Conservation (phyloP, 2,329 filamentous ascomycete genomes). For the Alternaria infectoria region DNA sequence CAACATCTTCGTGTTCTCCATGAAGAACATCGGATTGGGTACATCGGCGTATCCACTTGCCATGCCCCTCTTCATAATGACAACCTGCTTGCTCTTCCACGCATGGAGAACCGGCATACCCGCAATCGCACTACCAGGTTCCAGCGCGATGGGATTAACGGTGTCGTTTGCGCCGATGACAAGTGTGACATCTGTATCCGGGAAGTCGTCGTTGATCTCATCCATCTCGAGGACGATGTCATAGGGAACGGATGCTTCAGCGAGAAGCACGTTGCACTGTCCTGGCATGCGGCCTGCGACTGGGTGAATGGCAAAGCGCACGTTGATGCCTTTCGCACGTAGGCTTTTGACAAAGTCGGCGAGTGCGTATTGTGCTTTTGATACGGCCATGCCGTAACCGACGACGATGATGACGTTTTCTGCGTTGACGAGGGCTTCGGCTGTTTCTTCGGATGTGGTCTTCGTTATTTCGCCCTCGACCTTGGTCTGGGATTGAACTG, state of each 20-base stretch:
- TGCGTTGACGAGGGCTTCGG: slow-evolving; percentile 74
- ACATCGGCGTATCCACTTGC: slow-evolving; percentile 90
- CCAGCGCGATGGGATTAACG: slow-evolving; percentile 86
- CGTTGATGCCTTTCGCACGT: slow-evolving; percentile 76
- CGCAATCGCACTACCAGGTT: slow-evolving; percentile 82
- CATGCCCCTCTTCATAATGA: slow-evolving; percentile 93
- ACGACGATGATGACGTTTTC: slow-evolving; percentile 90
- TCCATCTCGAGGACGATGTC: slow-evolving; percentile 96
- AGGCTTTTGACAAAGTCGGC: slow-evolving; percentile 79
- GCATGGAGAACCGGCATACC: slow-evolving; percentile 93
- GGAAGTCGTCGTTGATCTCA: slow-evolving; percentile 92
- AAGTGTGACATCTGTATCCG: slow-evolving; percentile 82
- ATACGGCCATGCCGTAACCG: slow-evolving; percentile 93
- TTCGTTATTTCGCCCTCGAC: slow-evolving; percentile 81
- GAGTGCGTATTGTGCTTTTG: slow-evolving; percentile 90
- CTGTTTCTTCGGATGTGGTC: slow-evolving; percentile 80
- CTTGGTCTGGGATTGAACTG: slow-evolving; percentile 69
- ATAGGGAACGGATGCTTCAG: slow-evolving; percentile 86
- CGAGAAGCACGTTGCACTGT: slow-evolving; percentile 88
- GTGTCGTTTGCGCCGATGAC: slow-evolving; percentile 94
- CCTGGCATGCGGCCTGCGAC: slow-evolving; percentile 92
- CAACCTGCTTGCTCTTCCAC: slow-evolving; percentile 92
- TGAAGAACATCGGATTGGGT: slow-evolving; percentile 92
- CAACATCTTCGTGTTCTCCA: slow-evolving; percentile 87
- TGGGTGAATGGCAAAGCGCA: slow-evolving; percentile 88